Percentiles rank a stretch among this genome's conserved stretches.
Evolutionary conservation across 331 rosid genomes (phyloP).

Genomic region (Ulmus americana): DNA sequence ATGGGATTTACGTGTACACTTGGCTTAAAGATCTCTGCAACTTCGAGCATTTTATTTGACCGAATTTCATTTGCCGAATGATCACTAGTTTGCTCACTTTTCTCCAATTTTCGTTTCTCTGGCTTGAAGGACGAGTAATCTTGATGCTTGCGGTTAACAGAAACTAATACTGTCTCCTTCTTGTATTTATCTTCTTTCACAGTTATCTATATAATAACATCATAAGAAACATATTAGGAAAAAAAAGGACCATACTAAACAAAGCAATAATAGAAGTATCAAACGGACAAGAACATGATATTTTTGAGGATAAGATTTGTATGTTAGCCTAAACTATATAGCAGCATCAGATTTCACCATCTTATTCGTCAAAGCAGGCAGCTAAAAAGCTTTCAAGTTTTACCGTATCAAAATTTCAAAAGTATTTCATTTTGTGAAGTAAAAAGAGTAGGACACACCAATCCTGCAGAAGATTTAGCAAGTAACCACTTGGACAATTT

Average conservation of each 20-base stretch:
- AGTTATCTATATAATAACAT: conserved; percentile 48
- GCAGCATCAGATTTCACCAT: neutral
- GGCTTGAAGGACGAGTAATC: conserved; percentile 80
- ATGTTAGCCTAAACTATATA: neutral
- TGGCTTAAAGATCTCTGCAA: conserved; percentile 78
- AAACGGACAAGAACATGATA: neutral
- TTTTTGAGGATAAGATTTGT: neutral
- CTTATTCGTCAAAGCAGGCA: neutral
- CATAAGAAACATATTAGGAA: conserved; percentile 14
- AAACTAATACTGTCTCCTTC: conserved; percentile 56
- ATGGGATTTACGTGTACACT: conserved; percentile 77
- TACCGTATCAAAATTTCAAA: neutral
- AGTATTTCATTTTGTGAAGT: conserved; percentile 4
- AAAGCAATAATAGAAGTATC: neutral
- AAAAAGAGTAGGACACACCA: conserved; percentile 47
- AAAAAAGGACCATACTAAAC: neutral
- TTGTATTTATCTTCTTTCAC: conserved; percentile 85
- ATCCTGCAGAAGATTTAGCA: conserved; percentile 57
- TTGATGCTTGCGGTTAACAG: conserved; percentile 55
- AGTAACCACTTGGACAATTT: conserved; percentile 90
- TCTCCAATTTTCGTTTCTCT: conserved; percentile 61
- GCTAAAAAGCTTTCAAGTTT: neutral
- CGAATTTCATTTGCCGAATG: conserved; percentile 41
- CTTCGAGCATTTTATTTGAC: conserved; percentile 59
- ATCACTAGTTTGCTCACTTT: conserved; percentile 47